These are phyloP conservation scores for Fragosphaeria purpurea DNA, from an alignment of 2,329 filamentous ascomycete species.

Conservation along the genomic window DNA sequence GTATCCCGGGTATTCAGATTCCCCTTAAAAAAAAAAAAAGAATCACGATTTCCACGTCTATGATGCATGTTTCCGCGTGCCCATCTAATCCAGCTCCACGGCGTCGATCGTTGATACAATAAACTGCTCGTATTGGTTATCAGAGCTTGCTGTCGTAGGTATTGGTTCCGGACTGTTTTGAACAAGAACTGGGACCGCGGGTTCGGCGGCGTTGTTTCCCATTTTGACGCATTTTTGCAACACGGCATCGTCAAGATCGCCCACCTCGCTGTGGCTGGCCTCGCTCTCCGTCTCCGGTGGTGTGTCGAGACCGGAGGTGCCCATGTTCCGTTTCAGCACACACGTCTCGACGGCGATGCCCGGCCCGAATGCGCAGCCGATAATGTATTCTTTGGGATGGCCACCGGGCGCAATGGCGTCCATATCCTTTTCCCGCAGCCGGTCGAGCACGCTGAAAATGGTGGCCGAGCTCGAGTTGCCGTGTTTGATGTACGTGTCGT, in stretches of 20 bases:
- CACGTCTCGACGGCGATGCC: slow-evolving; percentile 61
- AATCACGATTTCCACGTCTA: no score
- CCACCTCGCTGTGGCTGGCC: slow-evolving; percentile 30
- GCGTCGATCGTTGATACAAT: slow-evolving; percentile 21
- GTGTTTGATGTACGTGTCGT: slow-evolving; percentile 56
- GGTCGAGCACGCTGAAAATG: slow-evolving; percentile 57
- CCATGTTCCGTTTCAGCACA: slow-evolving; percentile 44
- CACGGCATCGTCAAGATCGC: slow-evolving; percentile 21
- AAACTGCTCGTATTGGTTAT: slow-evolving; percentile 15
- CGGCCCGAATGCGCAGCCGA: slow-evolving; percentile 61
- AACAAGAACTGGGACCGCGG: no score
- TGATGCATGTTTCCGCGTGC: no score
- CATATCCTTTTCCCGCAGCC: slow-evolving; percentile 50
- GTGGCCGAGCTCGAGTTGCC: slow-evolving; percentile 63
- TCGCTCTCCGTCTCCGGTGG: slow-evolving; percentile 47
- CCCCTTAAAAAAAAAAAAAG: no score
- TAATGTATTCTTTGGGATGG: slow-evolving; percentile 44
- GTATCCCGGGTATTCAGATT: no score
- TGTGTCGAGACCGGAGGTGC: slow-evolving; percentile 32
- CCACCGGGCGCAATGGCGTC: slow-evolving; percentile 43
- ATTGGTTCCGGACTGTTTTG: neutral
- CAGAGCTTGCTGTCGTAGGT: neutral
- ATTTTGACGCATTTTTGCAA: neutral
- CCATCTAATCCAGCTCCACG: slow-evolving; percentile 21
- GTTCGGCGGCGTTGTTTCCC: neutral